Evolutionary conservation across 768 basidiomycete species (phyloP), one percentile per base, ranked within the genome.

Genomic region (Mycena kentingensis): DNA sequence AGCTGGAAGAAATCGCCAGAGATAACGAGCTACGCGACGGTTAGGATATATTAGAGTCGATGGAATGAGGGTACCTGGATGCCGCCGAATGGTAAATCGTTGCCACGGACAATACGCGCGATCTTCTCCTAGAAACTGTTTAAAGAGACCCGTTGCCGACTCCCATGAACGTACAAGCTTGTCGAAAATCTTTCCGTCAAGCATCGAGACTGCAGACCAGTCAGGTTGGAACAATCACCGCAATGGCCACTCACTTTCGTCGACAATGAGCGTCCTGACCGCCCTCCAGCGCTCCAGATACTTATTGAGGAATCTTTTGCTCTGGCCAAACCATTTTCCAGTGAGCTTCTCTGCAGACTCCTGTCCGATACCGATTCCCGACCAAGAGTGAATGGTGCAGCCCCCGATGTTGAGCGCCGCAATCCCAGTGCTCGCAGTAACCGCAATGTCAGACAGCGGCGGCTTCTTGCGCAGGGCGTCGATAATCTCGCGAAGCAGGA

Each of bases 1-100:
- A 97, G 76, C 67, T 97, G 93, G 64, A 84, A 94, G 67, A 95
- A 95, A 65, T 97, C 93, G 6, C 93, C 93, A 7, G 87, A 92
- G 4, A 94, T 72, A 28, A 90, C 77, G 46, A 94, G 80, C 87
- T 93, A 52, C n/a, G 16, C 46, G 7, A 18, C 24, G 49, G 18
- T 46, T 15, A 29, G 19, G 48, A 2, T 46, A 25, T 18, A 49
- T 11, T 19, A 36, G 4, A 21, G 35, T 21, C 13, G 35, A 37
- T 22, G 22, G 45, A 49, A 18, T n/a, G 25, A 19, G 32, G 29
- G 27, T 35, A 88, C 88, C 76, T 94, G 92, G 39, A 96, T 91
- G 4, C 92, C 92, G 11, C 93, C 93, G 60, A 93, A 95, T 0
- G 91, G 89, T 37, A 58, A 55, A 1, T 70, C 65, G 41, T 72